phyloP scores from a whole-genome alignment of 1,139 yeast species.

The Geotrichum histeridarum region DNA sequence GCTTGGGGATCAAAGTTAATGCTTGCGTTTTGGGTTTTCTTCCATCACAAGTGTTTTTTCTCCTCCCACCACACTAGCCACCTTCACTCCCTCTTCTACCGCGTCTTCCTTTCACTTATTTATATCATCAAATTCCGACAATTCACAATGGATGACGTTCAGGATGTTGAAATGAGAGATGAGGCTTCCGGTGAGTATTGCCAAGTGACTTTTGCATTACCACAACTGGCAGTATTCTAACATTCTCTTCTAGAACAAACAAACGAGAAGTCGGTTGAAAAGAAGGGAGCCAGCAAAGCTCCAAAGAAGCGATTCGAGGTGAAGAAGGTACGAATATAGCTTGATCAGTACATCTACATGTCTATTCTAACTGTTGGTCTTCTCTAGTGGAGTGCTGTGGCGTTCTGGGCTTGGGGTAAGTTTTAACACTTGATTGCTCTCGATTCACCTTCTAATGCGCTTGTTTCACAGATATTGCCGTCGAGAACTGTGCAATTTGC shows the following conservation, averaged over 20 bases:
- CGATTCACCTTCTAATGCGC: slow-evolving; percentile 13
- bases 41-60: too few species aligned
- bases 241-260: neutral
- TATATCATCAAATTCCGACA: neutral
- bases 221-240: neutral
- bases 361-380: neutral
- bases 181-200: slow-evolving; percentile 24
- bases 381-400: slow-evolving; percentile 92
- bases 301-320: slow-evolving; percentile 59
- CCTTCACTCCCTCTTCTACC: too few species aligned
- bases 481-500: slow-evolving; percentile 97
- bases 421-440: slow-evolving; percentile 23
- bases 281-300: slow-evolving; percentile 23
- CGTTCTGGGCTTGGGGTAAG: slow-evolving; percentile 98
- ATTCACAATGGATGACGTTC: slow-evolving; percentile 14
- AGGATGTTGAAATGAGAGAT: slow-evolving; percentile 18
- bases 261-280: slow-evolving; percentile 13
- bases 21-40: too few species aligned
- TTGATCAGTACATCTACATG: neutral
- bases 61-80: too few species aligned
- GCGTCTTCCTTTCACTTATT: too few species aligned
- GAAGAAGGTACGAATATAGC: slow-evolving; percentile 43
- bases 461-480: slow-evolving; percentile 55
- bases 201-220: neutral
- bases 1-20: too few species aligned